These are phyloP conservation scores for Fraxinus paxiana DNA, from an alignment of 305 asterid genomes.

Conservation along the genomic window DNA sequence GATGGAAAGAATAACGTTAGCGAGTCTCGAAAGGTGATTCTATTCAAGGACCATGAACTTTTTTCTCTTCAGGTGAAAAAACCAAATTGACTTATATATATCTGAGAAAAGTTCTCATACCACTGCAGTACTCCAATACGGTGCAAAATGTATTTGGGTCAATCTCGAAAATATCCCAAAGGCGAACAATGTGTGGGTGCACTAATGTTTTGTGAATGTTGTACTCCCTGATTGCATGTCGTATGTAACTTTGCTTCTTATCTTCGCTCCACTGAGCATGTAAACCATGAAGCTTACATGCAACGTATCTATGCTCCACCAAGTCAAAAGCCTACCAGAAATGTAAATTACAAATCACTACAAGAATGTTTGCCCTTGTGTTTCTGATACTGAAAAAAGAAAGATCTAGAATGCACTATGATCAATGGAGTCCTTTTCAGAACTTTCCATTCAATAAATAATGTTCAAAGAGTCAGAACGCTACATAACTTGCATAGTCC, in stretches of 20 bases:
- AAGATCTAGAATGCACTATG: conserved; percentile 1
- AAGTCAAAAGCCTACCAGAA: conserved; percentile 91
- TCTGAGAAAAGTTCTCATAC: conserved; percentile 29
- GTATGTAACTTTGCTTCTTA: conserved; percentile 89
- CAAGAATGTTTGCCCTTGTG: conserved; percentile 3
- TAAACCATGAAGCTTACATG: conserved; percentile 96
- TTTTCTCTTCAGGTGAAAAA: not conserved
- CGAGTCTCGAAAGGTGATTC: conserved; percentile 1
- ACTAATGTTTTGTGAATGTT: conserved; percentile 90
- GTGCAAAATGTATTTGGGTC: conserved; percentile 98
- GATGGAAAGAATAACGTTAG: conserved; percentile 18
- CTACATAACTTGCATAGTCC: conserved; percentile 9
- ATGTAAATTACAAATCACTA: conserved; percentile 22
- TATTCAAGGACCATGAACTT: not conserved
- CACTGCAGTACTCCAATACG: conserved; percentile 87
- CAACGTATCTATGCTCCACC: conserved; percentile 91
- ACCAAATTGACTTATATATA: conserved; percentile 1
- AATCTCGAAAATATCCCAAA: conserved; percentile 96
- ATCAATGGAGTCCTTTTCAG: conserved; percentile 6
- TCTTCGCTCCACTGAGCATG: conserved; percentile 99
- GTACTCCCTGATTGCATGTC: conserved; percentile 98
- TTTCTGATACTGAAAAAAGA: conserved; percentile 11
- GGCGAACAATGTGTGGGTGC: conserved; percentile 90
- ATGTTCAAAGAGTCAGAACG: conserved; percentile 12
- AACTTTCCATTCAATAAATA: conserved; percentile 6